Evolutionary conservation across 305 asterid species (phyloP).

Genomic region (Solanum hybrid): DNA sequence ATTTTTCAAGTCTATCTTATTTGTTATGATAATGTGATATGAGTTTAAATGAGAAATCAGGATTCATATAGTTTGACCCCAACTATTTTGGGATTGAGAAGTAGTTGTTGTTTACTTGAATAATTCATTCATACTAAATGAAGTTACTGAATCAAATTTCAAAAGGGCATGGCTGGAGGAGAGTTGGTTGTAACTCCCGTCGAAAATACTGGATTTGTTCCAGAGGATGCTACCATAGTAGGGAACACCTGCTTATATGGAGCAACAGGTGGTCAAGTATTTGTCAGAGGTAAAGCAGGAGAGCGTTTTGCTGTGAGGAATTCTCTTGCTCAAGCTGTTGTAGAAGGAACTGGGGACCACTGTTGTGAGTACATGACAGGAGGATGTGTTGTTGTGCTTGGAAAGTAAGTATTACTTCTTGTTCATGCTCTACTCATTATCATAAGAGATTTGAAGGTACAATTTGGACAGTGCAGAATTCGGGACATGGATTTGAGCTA

Average conservation of each 20-base stretch:
- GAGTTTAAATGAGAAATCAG: background rate
- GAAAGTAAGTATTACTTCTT: conserved; percentile 57
- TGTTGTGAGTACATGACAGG: conserved; percentile 99
- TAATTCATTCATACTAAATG: background rate
- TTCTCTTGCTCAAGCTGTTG: conserved; percentile 96
- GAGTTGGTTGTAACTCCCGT: conserved; percentile 85
- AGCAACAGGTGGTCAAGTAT: conserved; percentile 95
- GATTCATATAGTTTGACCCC: background rate
- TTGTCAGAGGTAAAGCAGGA: conserved; percentile 88
- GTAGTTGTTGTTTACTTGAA: background rate
- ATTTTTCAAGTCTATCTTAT: background rate
- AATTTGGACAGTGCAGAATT: background rate
- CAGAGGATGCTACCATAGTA: conserved; percentile 91
- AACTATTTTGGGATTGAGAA: background rate
- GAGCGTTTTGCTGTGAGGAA: conserved; percentile 97
- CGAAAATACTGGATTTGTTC: conserved; percentile 61
- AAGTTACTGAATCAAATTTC: background rate
- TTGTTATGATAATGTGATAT: background rate
- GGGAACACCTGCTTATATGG: conserved; percentile 98
- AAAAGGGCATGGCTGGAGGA: conserved; percentile 99
- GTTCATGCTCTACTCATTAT: background rate
- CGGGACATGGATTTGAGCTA: background rate
- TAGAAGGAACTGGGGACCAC: conserved; percentile 98
- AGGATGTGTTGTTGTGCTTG: conserved; percentile 89
- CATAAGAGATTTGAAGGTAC: background rate